Base-by-base conservation (phyloP, 78 protist species). In the Emiliania huxleyi region DNA sequence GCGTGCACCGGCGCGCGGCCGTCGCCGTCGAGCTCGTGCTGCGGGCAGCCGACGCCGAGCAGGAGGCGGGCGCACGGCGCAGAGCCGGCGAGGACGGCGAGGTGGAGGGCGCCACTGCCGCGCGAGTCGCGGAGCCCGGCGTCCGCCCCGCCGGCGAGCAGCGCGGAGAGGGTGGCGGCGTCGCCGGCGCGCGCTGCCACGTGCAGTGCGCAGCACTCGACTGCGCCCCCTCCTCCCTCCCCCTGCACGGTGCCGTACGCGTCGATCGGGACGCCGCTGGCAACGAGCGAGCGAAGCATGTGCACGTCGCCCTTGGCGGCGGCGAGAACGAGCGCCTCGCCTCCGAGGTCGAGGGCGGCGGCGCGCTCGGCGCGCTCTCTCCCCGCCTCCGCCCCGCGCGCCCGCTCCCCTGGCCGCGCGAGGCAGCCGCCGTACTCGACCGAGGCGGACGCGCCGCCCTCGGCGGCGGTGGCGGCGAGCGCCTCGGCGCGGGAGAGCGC, bases 61-160 rank as follows among this genome's bases (percentile, higher is more conserved):
- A 77, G 46, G 15, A 48, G 48, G 87, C 35, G 48, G 29, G 29
- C 89, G 89, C 89, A 81, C 42, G 37, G 22, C 23, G 26, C 56
- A 15, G 49, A 44, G 38, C 19, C 40, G 26, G 38, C 35, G 42
- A 11, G 33, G 44, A 29, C 55, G 12, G 89, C 46, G 12, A 42
- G 38, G 89, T 81, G 55, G n/a, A 81, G 89, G 0, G 89, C 40
- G 8, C 12, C 0, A 23, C 26, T 18, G 21, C 89, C 55, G 1
- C 40, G 2, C 21, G 56, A 44, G 38, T 81, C 89, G 26, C 1
- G 8, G 2, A 44, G 49, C 26, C 29, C 6, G 19, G 55, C 52
- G 79, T 52, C 77, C 1, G 91, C 91, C 40, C 91, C 91, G n/a
- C 42, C 91, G 19, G 46, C 26, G 52, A 87, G 71, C 21, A 87